Percentiles rank a stretch among this genome's conserved stretches.
These are phyloP conservation scores for Phlegmacium glaucopus DNA, from an alignment of 768 basidiomycete species.

Conservation along the genomic window DNA sequence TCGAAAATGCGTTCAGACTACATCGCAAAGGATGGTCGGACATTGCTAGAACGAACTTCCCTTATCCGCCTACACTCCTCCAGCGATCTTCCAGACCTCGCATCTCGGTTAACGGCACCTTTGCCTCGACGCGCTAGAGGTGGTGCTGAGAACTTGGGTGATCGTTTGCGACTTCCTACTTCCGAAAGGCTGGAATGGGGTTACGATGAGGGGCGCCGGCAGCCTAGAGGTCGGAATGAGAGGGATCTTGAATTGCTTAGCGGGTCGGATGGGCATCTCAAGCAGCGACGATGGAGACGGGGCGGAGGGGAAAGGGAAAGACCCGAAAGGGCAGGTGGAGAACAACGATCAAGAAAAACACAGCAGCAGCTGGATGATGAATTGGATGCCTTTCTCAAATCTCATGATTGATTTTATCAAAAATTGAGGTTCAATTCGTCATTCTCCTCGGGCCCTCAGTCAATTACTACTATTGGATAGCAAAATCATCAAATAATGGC, in stretches of 20 bases:
- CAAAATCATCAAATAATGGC: too few species aligned
- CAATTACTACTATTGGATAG: too few species aligned
- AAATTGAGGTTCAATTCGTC: too few species aligned
- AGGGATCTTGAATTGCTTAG: constrained; percentile 43
- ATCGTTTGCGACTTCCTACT: constrained; percentile 9
- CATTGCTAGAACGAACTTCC: constrained; percentile 57
- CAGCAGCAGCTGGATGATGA: constrained; percentile 82
- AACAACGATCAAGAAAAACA: constrained; percentile 12
- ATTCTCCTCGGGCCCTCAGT: too few species aligned
- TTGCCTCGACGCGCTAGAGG: constrained; percentile 38
- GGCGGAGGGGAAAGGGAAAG: constrained; percentile 78
- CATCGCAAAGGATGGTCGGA: constrained; percentile 45
- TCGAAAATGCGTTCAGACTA: constrained; percentile 72
- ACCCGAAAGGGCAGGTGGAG: background rate
- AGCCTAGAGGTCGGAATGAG: constrained; percentile 17
- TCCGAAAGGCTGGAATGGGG: constrained; percentile 2
- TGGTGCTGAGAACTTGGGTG: constrained; percentile 12
- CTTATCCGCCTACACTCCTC: constrained; percentile 36
- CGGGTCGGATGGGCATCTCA: constrained; percentile 34
- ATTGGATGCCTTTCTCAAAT: constrained; percentile 65
- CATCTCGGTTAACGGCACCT: constrained; percentile 43
- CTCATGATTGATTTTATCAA: background rate
- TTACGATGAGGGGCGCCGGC: constrained; percentile 11
- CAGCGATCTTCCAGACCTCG: constrained; percentile 28
- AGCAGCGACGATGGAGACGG: constrained; percentile 36